phyloP scores from a whole-genome alignment of 2,329 filamentous ascomycete genomes.

The Neofusicoccum ribis region DNA sequence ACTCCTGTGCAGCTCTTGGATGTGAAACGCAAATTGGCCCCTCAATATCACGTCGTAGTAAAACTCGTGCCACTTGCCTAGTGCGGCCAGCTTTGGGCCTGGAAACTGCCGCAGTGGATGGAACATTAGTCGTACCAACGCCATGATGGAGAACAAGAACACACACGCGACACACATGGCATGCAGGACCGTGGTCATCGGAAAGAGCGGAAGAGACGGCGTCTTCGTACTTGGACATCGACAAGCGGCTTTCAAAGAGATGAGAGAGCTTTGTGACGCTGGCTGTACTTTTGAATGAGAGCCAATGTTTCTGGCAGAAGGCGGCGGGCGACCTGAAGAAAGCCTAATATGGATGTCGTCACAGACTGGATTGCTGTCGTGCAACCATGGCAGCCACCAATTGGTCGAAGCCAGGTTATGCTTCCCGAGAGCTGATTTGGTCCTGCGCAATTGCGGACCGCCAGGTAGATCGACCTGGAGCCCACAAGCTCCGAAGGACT shows the following conservation, averaged over 20 bases:
- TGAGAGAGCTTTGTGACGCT: too few species aligned
- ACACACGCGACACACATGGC: too few species aligned
- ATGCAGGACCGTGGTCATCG: too few species aligned
- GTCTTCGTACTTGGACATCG: too few species aligned
- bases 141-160: too few species aligned
- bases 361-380: neutral
- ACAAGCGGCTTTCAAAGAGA: too few species aligned
- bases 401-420: neutral
- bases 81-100: conserved; percentile 22
- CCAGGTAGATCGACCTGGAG: too few species aligned
- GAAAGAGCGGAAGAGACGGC: too few species aligned
- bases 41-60: conserved; percentile 20
- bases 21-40: conserved; percentile 25
- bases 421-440: too few species aligned
- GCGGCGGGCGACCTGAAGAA: neutral
- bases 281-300: too few species aligned
- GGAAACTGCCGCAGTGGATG: conserved; percentile 18
- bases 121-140: neutral
- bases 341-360: neutral
- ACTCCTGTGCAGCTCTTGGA: conserved; percentile 26
- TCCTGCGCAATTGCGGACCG: neutral
- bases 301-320: neutral
- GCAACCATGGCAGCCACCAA: neutral
- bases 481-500: too few species aligned
- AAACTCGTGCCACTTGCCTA: conserved; percentile 20